phyloP scores from a whole-genome alignment of 1,284 basidiomycete genomes.

The Meira miltonrushii region DNA sequence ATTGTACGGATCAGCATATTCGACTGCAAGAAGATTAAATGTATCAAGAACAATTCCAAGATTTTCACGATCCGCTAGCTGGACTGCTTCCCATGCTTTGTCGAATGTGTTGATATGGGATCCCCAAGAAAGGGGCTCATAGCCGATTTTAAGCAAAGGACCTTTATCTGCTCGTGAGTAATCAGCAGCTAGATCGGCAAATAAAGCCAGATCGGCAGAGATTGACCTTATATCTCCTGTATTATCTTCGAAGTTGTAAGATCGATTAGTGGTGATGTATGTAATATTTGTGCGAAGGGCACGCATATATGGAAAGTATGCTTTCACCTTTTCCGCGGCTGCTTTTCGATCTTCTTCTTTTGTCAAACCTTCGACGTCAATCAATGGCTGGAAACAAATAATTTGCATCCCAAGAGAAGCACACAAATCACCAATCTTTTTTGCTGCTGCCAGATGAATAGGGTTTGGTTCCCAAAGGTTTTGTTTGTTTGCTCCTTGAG shows the following conservation, averaged over 20 bases:
- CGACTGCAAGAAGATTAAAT: background rate
- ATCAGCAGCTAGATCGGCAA: background rate
- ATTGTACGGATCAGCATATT: background rate
- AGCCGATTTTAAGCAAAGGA: background rate
- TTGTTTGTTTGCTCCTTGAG: background rate
- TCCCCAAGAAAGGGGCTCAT: background rate
- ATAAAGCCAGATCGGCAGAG: background rate
- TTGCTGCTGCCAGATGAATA: background rate
- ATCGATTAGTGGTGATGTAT: background rate
- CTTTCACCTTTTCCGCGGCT: background rate
- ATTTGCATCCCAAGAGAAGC: conserved; percentile 2
- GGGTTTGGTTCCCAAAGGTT: background rate
- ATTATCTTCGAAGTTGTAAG: background rate
- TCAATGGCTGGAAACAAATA: background rate
- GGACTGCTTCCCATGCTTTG: conserved; percentile 1
- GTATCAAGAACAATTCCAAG: background rate
- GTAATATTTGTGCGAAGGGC: background rate
- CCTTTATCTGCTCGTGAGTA: background rate
- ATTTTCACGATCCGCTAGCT: background rate
- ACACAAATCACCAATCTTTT: conserved; percentile 2
- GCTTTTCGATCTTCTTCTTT: background rate
- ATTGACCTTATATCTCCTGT: background rate
- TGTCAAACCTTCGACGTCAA: background rate
- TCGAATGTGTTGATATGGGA: background rate
- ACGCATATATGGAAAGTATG: conserved; percentile 3